Evolutionary conservation across 2,329 filamentous ascomycete genomes (phyloP).

Genomic region (Dendrostoma leiphaemia): DNA sequence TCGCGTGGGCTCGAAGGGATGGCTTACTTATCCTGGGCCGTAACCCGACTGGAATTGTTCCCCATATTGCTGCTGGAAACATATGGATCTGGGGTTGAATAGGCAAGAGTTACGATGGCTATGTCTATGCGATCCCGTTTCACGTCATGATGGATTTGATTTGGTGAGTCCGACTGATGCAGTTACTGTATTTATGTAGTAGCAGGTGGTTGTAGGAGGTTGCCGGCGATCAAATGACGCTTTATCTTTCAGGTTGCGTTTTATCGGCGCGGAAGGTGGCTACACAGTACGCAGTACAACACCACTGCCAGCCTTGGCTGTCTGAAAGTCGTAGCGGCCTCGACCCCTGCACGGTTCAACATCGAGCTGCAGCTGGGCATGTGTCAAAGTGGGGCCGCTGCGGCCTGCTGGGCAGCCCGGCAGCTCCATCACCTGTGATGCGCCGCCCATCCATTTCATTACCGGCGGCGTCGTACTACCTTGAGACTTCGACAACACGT

Average conservation of each 20-base stretch:
- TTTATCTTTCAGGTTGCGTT: too few relatives aligned
- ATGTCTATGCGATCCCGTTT: not conserved
- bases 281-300: too few relatives aligned
- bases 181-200: too few relatives aligned
- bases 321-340: not conserved
- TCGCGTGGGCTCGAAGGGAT: not conserved
- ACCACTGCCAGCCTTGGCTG: not conserved
- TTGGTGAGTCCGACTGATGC: not conserved
- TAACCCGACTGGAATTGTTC: conserved; percentile 55
- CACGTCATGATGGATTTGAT: conserved; percentile 14
- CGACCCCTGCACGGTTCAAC: too few relatives aligned
- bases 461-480: too few relatives aligned
- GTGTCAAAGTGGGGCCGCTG: too few relatives aligned
- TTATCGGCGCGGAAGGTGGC: too few relatives aligned
- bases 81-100: conserved; percentile 1
- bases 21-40: conserved; percentile 79
- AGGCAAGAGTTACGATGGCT: not conserved
- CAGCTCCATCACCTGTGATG: not conserved
- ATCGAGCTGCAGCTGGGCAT: too few relatives aligned
- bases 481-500: not conserved
- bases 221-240: too few relatives aligned
- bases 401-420: too few relatives aligned
- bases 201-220: too few relatives aligned
- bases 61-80: conserved; percentile 42
- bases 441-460: too few relatives aligned